Percentiles rank a stretch among this genome's conserved stretches.
These are phyloP conservation scores for Candida tammaniensis DNA, from an alignment of 805 yeast genomes.

Conservation along the genomic window DNA sequence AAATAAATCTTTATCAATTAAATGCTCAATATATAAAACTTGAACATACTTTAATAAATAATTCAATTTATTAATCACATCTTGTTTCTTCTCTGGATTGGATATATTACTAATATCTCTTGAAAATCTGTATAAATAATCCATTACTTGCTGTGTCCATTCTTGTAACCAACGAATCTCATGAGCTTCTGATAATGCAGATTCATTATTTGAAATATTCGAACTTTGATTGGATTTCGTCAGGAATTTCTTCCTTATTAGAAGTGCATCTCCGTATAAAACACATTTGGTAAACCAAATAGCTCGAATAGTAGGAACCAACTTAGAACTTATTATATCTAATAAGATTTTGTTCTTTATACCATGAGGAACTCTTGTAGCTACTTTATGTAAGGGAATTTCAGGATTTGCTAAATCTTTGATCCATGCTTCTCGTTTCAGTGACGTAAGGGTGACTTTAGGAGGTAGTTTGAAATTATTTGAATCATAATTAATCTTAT, in stretches of 20 bases:
- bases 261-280: conserved; percentile 64
- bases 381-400: conserved; percentile 63
- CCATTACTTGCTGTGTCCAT: conserved; percentile 85
- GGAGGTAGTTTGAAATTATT: conserved; percentile 73
- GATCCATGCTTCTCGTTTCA: conserved; percentile 82
- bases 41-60: conserved; percentile 61
- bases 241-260: conserved; percentile 30
- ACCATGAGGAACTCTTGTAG: conserved; percentile 88
- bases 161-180: conserved; percentile 72
- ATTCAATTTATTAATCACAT: conserved; percentile 51
- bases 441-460: conserved; percentile 85
- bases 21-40: conserved; percentile 63
- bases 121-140: conserved; percentile 52
- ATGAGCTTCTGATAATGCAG: conserved; percentile 20
- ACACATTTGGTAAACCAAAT: conserved; percentile 90
- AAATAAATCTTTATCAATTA: conserved; percentile 62
- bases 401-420: conserved; percentile 68
- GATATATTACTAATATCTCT: conserved; percentile 31
- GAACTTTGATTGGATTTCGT: conserved; percentile 12
- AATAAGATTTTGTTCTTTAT: conserved; percentile 68
- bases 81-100: conserved; percentile 27
- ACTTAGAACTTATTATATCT: conserved; percentile 66
- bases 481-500: conserved; percentile 32
- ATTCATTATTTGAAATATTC: conserved; percentile 4
- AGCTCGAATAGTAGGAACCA: conserved; percentile 77